A percentile compares a stretch with the other conserved stretches of the same genome.
Conservation (phyloP, 306 rosid species). For the Citrullus mucosospermus region DNA sequence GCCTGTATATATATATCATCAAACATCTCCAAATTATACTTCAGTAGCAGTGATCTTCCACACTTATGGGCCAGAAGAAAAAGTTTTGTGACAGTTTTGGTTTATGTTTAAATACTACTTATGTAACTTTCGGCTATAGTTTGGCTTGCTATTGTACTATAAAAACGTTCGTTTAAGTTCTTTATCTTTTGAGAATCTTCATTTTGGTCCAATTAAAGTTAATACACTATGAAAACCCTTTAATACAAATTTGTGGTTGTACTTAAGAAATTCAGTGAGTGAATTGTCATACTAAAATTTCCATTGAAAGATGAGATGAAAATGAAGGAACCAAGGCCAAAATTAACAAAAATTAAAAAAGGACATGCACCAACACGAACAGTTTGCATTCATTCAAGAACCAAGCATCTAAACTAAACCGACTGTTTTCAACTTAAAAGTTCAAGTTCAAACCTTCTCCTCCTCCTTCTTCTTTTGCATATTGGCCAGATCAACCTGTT, state of each 20-base stretch:
- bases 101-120: no score
- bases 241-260: neutral
- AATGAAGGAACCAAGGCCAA: neutral
- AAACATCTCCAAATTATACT: neutral
- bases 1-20: conserved; percentile 35
- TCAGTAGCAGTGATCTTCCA: no score
- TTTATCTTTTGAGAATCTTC: no score
- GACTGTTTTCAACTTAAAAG: neutral
- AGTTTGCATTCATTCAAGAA: no score
- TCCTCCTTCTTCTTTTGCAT: conserved; percentile 88
- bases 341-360: neutral
- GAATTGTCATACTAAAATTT: neutral
- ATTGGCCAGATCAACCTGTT: conserved; percentile 75
- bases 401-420: neutral
- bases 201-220: no score
- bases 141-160: no score
- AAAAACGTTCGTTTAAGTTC: no score
- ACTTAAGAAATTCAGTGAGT: neutral
- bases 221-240: no score
- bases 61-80: neutral
- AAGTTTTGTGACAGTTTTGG: neutral
- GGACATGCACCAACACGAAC: no score
- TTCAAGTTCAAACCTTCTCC: conserved; percentile 55
- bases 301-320: no score
- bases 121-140: no score